phyloP scores from a whole-genome alignment of 805 yeast species.

The Nakazawaea ishiwadae region DNA sequence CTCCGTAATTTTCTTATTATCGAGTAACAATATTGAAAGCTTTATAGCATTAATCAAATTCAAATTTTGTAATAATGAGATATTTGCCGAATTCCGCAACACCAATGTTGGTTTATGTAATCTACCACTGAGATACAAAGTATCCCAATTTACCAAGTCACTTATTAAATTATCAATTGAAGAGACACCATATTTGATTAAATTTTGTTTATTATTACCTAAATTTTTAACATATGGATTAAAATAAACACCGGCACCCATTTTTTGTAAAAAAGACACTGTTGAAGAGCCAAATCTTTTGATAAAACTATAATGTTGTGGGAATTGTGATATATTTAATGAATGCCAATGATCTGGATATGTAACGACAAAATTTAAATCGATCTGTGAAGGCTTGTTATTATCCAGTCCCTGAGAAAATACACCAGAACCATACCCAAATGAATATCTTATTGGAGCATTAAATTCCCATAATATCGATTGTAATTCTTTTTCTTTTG shows the following conservation, averaged over 20 bases:
- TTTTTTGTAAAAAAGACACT: conserved; percentile 53
- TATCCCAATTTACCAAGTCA: conserved; percentile 82
- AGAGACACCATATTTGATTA: conserved; percentile 85
- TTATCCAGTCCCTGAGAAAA: conserved; percentile 64
- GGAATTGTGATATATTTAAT: conserved; percentile 59
- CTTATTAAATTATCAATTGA: conserved; percentile 52
- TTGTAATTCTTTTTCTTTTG: conserved; percentile 40
- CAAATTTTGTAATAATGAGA: conserved; percentile 64
- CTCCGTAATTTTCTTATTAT: conserved; percentile 33
- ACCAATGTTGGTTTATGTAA: conserved; percentile 90
- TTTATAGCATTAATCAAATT: conserved; percentile 78
- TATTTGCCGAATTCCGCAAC: conserved; percentile 56
- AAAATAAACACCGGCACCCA: conserved; percentile 90
- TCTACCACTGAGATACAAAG: conserved; percentile 86
- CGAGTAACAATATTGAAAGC: conserved; percentile 53
- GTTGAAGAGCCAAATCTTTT: conserved; percentile 54
- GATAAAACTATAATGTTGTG: conserved; percentile 73
- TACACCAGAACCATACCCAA: conserved; percentile 96
- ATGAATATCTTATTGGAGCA: conserved; percentile 73
- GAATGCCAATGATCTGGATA: conserved; percentile 75
- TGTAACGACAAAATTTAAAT: conserved; percentile 77
- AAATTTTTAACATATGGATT: conserved; percentile 79
- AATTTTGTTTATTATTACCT: conserved; percentile 27
- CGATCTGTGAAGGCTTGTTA: conserved; percentile 52
- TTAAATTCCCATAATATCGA: conserved; percentile 52